These are phyloP conservation scores for Geosmithia flava DNA, from an alignment of 2,329 filamentous ascomycete genomes.

Conservation along the genomic window DNA sequence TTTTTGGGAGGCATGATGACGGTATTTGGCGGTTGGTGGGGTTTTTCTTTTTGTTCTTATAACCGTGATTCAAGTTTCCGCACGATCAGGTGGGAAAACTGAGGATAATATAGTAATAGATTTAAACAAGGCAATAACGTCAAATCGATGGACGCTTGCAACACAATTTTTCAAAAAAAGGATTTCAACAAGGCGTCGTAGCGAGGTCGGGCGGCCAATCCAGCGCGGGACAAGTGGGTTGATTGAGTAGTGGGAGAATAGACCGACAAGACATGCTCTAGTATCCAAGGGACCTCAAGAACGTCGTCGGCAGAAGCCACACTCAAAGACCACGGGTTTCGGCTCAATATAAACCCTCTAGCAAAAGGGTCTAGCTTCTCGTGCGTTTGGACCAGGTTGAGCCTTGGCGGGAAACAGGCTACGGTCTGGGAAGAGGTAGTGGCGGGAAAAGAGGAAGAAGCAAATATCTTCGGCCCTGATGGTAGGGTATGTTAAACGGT, in stretches of 20 bases:
- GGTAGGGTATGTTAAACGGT: neutral
- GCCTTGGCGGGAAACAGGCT: no score
- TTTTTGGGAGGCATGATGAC: conserved; percentile 81
- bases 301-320: conserved; percentile 2
- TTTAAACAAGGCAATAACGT: neutral
- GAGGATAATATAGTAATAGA: neutral
- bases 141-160: no score
- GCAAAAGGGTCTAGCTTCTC: no score
- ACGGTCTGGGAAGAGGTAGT: neutral
- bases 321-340: neutral
- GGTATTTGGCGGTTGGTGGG: conserved; percentile 6
- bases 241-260: conserved; percentile 6
- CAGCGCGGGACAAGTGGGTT: conserved; percentile 6
- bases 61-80: neutral
- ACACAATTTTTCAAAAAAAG: neutral
- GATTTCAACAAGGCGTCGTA: conserved; percentile 6
- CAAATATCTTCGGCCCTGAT: neutral
- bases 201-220: conserved; percentile 12
- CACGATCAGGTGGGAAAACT: neutral
- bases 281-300: neutral
- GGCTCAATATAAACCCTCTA: no score
- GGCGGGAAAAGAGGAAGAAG: neutral
- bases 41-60: neutral
- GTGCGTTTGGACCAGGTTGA: no score
- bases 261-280: conserved; percentile 8